Evolutionary conservation across 139 green algal genomes (phyloP).

Genomic region (Tetratostichococcus sp.): DNA sequence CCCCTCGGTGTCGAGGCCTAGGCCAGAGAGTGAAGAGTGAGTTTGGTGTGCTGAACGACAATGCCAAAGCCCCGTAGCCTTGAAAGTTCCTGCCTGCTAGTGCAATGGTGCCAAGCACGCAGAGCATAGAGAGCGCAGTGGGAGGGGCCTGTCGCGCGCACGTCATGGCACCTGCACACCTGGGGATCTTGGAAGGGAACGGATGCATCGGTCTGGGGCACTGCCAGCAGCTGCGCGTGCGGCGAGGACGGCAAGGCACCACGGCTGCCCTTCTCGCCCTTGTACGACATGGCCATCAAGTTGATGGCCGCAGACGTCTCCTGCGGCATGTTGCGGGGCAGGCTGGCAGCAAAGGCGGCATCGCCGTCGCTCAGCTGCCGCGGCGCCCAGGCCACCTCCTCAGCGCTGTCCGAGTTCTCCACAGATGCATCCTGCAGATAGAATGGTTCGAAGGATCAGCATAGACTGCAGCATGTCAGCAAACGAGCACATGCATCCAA

Average conservation of each 20-base stretch:
- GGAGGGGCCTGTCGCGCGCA: too few relatives aligned
- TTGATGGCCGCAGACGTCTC: conserved; percentile 56
- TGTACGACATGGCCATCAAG: conserved; percentile 51
- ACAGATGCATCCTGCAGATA: conserved; percentile 8
- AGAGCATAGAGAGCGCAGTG: too few relatives aligned
- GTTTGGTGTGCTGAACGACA: too few relatives aligned
- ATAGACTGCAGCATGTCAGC: too few relatives aligned
- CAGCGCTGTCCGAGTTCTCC: conserved; percentile 38
- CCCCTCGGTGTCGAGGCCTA: neutral
- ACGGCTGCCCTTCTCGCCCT: neutral
- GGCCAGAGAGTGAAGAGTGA: too few relatives aligned
- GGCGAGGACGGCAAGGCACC: too few relatives aligned
- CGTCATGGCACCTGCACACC: too few relatives aligned
- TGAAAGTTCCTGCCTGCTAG: too few relatives aligned
- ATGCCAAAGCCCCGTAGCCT: too few relatives aligned
- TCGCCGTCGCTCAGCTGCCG: neutral
- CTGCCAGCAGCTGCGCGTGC: neutral
- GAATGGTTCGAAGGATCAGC: too few relatives aligned
- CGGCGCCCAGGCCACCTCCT: conserved; percentile 49
- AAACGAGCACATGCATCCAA: too few relatives aligned
- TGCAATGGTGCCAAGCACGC: too few relatives aligned
- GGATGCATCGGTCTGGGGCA: neutral
- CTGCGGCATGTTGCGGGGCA: conserved; percentile 8
- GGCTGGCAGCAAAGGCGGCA: neutral
- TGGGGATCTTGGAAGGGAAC: neutral